phyloP scores from a whole-genome alignment of 2,329 filamentous ascomycete species.

The Torrubiellomyces zombiae region DNA sequence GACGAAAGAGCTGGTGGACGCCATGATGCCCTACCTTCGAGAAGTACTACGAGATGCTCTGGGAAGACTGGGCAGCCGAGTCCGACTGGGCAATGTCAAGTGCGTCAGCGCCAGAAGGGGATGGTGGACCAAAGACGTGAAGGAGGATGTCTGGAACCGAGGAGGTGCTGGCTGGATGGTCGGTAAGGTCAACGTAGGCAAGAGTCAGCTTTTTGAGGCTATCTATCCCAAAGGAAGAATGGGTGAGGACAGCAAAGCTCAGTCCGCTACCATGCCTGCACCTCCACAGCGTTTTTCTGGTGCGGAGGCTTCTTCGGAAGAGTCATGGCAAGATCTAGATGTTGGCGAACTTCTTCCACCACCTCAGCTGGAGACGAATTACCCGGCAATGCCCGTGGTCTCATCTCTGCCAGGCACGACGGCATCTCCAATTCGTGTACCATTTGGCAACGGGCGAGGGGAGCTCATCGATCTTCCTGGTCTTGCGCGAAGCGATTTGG shows the following conservation, averaged over 20 bases:
- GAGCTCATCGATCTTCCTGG: conserved; percentile 91
- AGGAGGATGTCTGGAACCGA: conserved; percentile 67
- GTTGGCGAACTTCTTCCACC: conserved; percentile 55
- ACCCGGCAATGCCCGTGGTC: conserved; percentile 71
- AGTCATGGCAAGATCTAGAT: conserved; percentile 16
- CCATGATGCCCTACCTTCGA: conserved; percentile 69
- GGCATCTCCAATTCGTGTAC: conserved; percentile 82
- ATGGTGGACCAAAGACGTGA: conserved; percentile 85
- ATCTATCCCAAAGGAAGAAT: conserved; percentile 66
- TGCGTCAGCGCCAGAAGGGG: conserved; percentile 72
- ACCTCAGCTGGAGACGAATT: conserved; percentile 53
- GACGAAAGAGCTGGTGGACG: conserved; percentile 67
- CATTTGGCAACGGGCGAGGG: conserved; percentile 71
- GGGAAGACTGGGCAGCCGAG: conserved; percentile 45
- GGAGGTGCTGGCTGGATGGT: conserved; percentile 90
- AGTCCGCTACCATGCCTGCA: conserved; percentile 5
- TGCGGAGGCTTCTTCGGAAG: no score
- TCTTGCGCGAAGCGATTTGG: conserved; percentile 56
- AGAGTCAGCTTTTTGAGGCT: conserved; percentile 77
- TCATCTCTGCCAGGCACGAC: conserved; percentile 85
- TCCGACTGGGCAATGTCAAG: conserved; percentile 75
- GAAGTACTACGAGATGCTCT: conserved; percentile 63
- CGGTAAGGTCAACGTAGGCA: conserved; percentile 96
- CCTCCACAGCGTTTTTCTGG: no score
- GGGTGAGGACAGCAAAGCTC: conserved; percentile 12